Base-by-base conservation (phyloP, 1,284 basidiomycete species). In the Cutaneotrichosporon cyanovorans region DNA sequence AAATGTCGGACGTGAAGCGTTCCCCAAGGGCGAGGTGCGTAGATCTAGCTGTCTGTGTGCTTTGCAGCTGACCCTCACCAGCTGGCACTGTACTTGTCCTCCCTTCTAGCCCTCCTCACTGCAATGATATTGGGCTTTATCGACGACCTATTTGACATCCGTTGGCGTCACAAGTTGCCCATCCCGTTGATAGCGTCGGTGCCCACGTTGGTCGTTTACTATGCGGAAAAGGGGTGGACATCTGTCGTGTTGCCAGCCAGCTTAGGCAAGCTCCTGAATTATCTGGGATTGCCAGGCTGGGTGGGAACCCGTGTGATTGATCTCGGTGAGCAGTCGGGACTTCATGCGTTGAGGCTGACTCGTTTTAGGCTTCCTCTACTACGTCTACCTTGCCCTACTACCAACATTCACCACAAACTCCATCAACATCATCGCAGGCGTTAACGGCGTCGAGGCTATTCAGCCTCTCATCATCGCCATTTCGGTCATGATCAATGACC, bases 341-440 rank as follows among this genome's bases (percentile, higher is more conserved):
- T 8, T 8, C 19, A n/a, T n/a, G n/a, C n/a, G n/a, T n/a, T n/a
- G 11, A 40, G 9, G 37, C 40, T 45, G 15, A 42, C 33, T 18
- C 18, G 37, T n/a, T n/a, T n/a, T 14, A 51, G 35, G 23, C 18
- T 35, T 37, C 54, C 72, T 97, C 14, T 98, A 98, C 73, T 98
- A 98, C 69, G 55, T 93, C 39, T 99, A 97, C 75, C 96, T 99
- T 84, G 82, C 88, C 6, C 74, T 97, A 30, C 77, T 99, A 9
- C 96, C 92, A 14, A 98, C 90, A 0, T 99, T 98, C 69, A 84
- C 89, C 50, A 97, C 92, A 12, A 98, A 99, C 73, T 87, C 86
- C 68, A 96, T 98, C 78, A 99, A 99, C 71, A 98, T 99, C 59
- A 81, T 99, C 8, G 95, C 93, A 3, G 95, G 95, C 5, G 87